A percentile compares a stretch with the other conserved stretches of the same genome.
Evolutionary conservation across 805 yeast species (phyloP).

Genomic region (Candida ulmi): DNA sequence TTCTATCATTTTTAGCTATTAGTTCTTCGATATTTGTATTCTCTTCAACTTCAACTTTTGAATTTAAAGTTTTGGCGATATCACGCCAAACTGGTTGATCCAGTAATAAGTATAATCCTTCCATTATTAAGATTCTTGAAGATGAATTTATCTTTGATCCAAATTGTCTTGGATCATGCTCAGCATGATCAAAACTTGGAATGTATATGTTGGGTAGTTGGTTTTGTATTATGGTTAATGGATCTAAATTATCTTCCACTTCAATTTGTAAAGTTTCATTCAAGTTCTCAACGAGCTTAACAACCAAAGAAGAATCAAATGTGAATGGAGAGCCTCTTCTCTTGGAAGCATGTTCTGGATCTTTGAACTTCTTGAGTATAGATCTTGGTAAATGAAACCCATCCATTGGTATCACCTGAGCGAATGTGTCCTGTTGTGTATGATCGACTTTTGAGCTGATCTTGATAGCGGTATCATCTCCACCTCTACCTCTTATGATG

Average conservation of each 20-base stretch:
- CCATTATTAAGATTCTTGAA: conserved; percentile 57
- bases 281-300: conserved; percentile 9
- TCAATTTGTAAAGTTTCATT: conserved; percentile 10
- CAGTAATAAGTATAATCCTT: conserved; percentile 70
- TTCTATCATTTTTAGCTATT: neutral
- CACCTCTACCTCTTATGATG: conserved; percentile 21
- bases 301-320: conserved; percentile 45
- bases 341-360: conserved; percentile 50
- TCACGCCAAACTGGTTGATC: conserved; percentile 54
- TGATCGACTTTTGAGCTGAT: conserved; percentile 1
- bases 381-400: conserved; percentile 64
- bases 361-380: conserved; percentile 41
- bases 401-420: conserved; percentile 62
- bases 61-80: conserved; percentile 33
- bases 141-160: conserved; percentile 41
- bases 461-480: conserved; percentile 19
- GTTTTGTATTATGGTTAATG: conserved; percentile 9
- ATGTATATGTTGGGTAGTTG: conserved; percentile 34
- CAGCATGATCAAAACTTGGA: conserved; percentile 73
- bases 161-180: conserved; percentile 64
- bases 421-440: conserved; percentile 25
- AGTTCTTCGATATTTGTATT: conserved; percentile 1
- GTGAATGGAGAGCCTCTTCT: conserved; percentile 86
- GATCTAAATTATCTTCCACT: conserved; percentile 1
- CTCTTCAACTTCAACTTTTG: conserved; percentile 6